These are phyloP conservation scores for Citrus mangshanensis DNA, from an alignment of 345 rosid species.

Conservation along the genomic window DNA sequence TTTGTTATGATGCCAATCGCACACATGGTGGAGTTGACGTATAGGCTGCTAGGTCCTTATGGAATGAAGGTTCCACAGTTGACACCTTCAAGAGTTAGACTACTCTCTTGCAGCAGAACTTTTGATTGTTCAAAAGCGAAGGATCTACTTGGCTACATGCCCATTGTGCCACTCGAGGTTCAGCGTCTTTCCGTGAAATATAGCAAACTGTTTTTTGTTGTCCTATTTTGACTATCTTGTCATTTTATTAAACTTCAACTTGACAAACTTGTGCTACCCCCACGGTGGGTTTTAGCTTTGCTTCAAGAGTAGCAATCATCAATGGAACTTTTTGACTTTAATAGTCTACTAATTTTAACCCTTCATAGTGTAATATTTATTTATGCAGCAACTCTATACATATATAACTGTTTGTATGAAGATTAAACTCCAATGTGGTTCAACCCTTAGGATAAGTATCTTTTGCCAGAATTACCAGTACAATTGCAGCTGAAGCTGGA, in stretches of 20 bases:
- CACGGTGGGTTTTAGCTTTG: neutral
- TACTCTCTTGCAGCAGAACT: constrained; percentile 75
- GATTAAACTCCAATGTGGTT: neutral
- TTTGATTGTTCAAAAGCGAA: constrained; percentile 79
- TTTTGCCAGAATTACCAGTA: neutral
- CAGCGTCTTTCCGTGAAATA: constrained; percentile 8
- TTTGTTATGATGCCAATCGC: constrained; percentile 79
- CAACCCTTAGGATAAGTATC: neutral
- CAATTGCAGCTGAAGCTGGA: neutral
- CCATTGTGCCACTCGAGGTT: constrained; percentile 82
- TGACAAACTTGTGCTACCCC: neutral
- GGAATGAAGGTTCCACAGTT: constrained; percentile 92
- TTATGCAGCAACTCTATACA: neutral
- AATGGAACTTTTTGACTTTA: neutral
- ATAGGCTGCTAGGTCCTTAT: constrained; percentile 66
- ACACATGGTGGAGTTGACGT: constrained; percentile 60
- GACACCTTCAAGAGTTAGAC: constrained; percentile 87
- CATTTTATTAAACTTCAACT: constrained; percentile 4
- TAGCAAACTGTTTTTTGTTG: neutral
- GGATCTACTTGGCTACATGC: constrained; percentile 77
- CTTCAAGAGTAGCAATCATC: constrained; percentile 7
- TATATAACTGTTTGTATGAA: neutral
- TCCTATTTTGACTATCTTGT: neutral
- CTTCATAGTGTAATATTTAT: neutral
- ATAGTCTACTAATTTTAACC: neutral